These are phyloP conservation scores for Dioscorea dumetorum DNA, from an alignment of 106 monocot species.

Conservation along the genomic window DNA sequence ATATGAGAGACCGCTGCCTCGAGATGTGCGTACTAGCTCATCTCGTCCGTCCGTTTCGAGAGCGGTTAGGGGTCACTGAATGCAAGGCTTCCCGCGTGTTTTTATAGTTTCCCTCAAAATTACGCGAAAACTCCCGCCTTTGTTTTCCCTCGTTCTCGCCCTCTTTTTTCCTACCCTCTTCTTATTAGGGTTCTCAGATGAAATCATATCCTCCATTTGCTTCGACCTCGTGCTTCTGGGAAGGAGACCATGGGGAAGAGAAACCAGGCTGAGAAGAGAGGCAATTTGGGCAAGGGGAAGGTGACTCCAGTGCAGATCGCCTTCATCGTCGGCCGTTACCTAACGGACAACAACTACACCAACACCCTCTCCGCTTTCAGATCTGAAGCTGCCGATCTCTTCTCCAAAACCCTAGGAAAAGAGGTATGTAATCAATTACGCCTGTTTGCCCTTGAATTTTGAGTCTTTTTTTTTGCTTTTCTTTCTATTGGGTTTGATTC, in stretches of 20 bases:
- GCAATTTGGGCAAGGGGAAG: constrained; percentile 47
- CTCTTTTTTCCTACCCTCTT: no score
- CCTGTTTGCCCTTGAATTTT: no score
- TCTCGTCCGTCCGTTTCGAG: no score
- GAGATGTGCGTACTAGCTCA: no score
- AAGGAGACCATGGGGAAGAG: constrained; percentile 5
- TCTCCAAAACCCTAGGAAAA: constrained; percentile 54
- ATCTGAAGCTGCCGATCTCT: constrained; percentile 57
- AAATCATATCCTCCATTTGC: no score
- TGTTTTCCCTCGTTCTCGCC: not conserved
- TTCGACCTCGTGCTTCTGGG: not conserved
- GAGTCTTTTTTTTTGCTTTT: no score
- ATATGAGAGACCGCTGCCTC: no score
- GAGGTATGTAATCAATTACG: constrained; percentile 14
- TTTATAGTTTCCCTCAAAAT: no score
- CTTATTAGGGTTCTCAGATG: no score
- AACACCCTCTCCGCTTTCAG: constrained; percentile 63
- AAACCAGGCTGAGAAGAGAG: not conserved
- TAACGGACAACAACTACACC: constrained; percentile 61
- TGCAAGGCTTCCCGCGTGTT: no score
- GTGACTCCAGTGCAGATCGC: constrained; percentile 82
- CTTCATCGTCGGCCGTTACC: constrained; percentile 81
- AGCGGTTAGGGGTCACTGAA: no score
- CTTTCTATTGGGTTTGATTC: not conserved
- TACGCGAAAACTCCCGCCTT: no score